These are phyloP conservation scores for Gyrodon lividus DNA, from an alignment of 768 basidiomycete genomes.

Conservation along the genomic window DNA sequence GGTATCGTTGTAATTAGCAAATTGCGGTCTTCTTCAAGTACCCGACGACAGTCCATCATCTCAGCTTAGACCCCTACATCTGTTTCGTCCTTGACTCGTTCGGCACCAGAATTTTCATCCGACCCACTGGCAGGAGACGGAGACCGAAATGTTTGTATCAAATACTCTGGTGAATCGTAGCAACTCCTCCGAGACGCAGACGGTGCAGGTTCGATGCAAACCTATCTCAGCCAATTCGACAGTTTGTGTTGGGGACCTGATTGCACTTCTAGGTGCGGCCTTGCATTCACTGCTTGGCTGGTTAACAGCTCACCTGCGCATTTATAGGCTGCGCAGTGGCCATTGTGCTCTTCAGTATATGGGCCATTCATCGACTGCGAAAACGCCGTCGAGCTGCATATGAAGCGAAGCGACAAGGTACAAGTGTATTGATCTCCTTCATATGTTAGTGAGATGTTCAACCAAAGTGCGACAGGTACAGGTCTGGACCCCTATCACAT, in stretches of 20 bases:
- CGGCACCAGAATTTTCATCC: not conserved
- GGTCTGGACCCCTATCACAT: constrained; percentile 6
- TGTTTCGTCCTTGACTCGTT: not conserved
- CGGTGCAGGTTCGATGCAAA: constrained; percentile 2
- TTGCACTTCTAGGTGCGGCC: constrained; percentile 23
- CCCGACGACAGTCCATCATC: no score
- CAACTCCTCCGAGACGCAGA: not conserved
- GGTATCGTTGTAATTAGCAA: not conserved
- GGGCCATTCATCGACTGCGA: not conserved
- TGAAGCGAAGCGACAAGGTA: not conserved
- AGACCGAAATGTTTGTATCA: not conserved
- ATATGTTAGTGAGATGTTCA: not conserved
- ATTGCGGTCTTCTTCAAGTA: no score
- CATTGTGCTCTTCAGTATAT: not conserved
- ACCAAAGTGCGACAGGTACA: not conserved
- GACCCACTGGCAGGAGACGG: not conserved
- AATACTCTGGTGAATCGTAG: not conserved
- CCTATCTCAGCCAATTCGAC: constrained; percentile 7
- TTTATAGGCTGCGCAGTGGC: not conserved
- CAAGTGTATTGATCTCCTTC: not conserved
- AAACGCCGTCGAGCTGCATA: not conserved
- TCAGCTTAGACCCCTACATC: not conserved
- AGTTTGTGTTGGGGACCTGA: constrained; percentile 24
- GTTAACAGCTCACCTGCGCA: not conserved
- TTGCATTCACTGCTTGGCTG: not conserved